phyloP scores from a whole-genome alignment of 2,329 filamentous ascomycete species.

The Monosporascus sp. region DNA sequence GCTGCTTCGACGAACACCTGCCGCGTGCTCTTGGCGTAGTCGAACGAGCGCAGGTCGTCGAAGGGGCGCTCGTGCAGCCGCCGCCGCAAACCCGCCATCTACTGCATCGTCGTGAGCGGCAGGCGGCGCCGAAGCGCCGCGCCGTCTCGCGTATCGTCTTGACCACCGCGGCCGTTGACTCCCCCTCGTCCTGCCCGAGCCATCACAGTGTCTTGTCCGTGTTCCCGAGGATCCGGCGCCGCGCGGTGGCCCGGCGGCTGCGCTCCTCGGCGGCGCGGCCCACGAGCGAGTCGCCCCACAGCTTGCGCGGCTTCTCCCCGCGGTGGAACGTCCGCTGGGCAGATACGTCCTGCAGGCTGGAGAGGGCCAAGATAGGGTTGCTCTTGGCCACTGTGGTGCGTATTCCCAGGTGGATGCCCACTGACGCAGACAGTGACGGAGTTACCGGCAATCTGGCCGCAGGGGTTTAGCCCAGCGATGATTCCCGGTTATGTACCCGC shows the following conservation, averaged over 20 bases:
- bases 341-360: background rate
- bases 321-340: conserved; percentile 15
- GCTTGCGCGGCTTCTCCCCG: conserved; percentile 11
- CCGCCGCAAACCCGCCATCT: conserved; percentile 5
- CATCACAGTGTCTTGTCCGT: conserved; percentile 21
- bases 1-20: conserved; percentile 17
- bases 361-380: conserved; percentile 7
- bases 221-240: conserved; percentile 11
- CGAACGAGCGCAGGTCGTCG: conserved; percentile 14
- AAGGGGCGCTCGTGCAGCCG: conserved; percentile 5
- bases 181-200: conserved; percentile 11
- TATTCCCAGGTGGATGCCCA: background rate
- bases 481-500: too few species aligned
- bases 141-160: conserved; percentile 13
- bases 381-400: conserved; percentile 2
- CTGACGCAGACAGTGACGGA: too few species aligned
- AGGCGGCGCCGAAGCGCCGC: conserved; percentile 8
- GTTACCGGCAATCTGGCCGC: too few species aligned
- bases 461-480: too few species aligned
- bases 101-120: conserved; percentile 3
- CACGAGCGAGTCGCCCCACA: conserved; percentile 18
- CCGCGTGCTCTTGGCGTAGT: conserved; percentile 14
- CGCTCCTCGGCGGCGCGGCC: conserved; percentile 15
- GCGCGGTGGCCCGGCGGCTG: conserved; percentile 7
- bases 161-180: conserved; percentile 10